Conservation (phyloP, 441 rosid genomes). For the Populus hybrid region DNA sequence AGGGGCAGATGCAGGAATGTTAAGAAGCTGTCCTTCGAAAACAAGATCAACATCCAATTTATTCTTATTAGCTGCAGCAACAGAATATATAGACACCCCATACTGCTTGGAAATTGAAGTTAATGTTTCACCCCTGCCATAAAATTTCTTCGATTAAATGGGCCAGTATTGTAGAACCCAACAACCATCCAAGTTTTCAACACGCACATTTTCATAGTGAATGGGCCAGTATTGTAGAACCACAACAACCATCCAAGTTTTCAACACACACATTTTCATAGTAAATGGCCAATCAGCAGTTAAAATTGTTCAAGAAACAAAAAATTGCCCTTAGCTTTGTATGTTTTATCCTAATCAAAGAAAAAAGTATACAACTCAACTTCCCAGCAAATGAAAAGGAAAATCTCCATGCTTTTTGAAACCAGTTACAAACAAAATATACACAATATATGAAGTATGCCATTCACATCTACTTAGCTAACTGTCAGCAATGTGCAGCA, state of each 20-base stretch:
- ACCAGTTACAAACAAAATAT: not conserved
- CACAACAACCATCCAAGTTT: not conserved
- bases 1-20: conserved; percentile 17
- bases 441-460: not conserved
- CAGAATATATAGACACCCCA: conserved; percentile 25
- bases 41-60: conserved; percentile 24
- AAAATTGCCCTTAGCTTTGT: not conserved
- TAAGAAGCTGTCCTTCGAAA: conserved; percentile 28
- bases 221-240: not conserved
- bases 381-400: not conserved
- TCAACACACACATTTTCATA: not conserved
- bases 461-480: not conserved
- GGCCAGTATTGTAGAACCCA: not conserved
- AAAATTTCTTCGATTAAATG: not conserved
- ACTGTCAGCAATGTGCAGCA: no score
- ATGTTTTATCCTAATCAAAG: not conserved
- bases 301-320: not conserved
- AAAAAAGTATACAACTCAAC: not conserved
- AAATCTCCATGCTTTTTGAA: not conserved
- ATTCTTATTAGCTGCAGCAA: conserved; percentile 19
- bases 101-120: conserved; percentile 36
- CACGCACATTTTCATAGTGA: no score
- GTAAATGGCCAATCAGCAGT: not conserved
- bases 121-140: conserved; percentile 35
- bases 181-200: not conserved